Base-by-base conservation (phyloP, 2,329 filamentous ascomycete genomes). In the Fusarium pininemorale region DNA sequence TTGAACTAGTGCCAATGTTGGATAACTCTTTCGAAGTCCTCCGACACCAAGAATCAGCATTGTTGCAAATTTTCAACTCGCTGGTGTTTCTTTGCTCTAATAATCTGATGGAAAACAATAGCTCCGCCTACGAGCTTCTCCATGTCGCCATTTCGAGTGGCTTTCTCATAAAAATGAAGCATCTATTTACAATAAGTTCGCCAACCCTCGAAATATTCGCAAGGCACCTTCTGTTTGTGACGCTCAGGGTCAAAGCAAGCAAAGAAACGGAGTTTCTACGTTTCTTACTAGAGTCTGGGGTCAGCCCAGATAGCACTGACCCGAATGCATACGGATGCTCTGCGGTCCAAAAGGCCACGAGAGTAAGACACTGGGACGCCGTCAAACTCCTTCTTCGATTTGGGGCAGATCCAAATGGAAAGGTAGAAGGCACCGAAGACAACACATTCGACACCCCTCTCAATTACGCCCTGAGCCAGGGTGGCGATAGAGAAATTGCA, bases 251-350 rank as follows among this genome's bases (percentile, higher is more conserved):
- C 1, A 0, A 38, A 9, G 10, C 3, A 5, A 30, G 16, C 3
- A 10, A 4, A 22, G 20, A 3, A 9, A 13, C 11, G 0, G 20
- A 30, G 0, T 2, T 32, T 0, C 0, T 63, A 0, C 37, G 11
- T 10, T 56, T 42, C 22, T 20, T 63, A 9, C 58, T 66, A 6
- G 9, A 24, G 9, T 30, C 16, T 14, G 35, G 48, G 6, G 10
- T 38, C 2, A n/a, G 18, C 6, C 12, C 41, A 0, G 5, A 44
- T 0, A 66, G 48, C 8, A 3, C 1, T 13, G 38, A 30, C 7
- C 32, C 32, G 3, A 7, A 30, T 7, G 1, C 7, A 1, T 0
- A 2, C 8, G 0, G 7, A 24, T 4, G 0, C 0, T n/a, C 32
- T 32, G 30, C 30, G 30, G 1, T 32, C 12, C 4, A 32, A 2